Percentiles rank a stretch among this genome's conserved stretches.
These are phyloP conservation scores for Vararia minispora DNA, from an alignment of 768 basidiomycete species.

Conservation along the genomic window DNA sequence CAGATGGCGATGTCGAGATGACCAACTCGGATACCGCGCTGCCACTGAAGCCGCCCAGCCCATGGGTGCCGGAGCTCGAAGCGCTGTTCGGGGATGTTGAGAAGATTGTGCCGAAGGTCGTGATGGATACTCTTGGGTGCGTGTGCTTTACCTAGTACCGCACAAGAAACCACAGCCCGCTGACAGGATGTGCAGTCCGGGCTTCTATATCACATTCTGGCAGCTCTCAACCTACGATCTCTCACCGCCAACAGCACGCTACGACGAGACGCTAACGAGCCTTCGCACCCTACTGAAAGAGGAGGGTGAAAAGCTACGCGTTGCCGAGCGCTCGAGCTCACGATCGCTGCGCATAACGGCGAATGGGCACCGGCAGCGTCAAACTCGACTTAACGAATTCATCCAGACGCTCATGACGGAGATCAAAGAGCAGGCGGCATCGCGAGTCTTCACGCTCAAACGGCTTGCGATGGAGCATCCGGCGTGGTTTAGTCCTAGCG, in stretches of 20 bases:
- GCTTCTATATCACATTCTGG: conserved; percentile 96
- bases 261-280: conserved; percentile 64
- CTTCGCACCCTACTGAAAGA: conserved; percentile 52
- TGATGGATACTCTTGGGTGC: conserved; percentile 61
- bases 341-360: conserved; percentile 48
- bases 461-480: conserved; percentile 67
- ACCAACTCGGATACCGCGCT: too few species aligned
- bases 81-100: conserved; percentile 67
- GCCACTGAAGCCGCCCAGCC: conserved; percentile 48
- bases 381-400: conserved; percentile 57
- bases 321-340: conserved; percentile 66
- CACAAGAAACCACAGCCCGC: conserved; percentile 5
- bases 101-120: conserved; percentile 56
- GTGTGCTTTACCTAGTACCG: conserved; percentile 17
- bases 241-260: conserved; percentile 60
- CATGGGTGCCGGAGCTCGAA: conserved; percentile 71
- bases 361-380: conserved; percentile 42
- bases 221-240: conserved; percentile 89
- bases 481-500: conserved; percentile 73
- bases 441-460: conserved; percentile 64
- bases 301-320: conserved; percentile 51
- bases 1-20: too few species aligned
- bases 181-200: conserved; percentile 43
- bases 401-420: conserved; percentile 52
- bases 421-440: conserved; percentile 64